Base-by-base conservation (phyloP, 1,139 yeast genomes). In the Wickerhamiella infanticola region DNA sequence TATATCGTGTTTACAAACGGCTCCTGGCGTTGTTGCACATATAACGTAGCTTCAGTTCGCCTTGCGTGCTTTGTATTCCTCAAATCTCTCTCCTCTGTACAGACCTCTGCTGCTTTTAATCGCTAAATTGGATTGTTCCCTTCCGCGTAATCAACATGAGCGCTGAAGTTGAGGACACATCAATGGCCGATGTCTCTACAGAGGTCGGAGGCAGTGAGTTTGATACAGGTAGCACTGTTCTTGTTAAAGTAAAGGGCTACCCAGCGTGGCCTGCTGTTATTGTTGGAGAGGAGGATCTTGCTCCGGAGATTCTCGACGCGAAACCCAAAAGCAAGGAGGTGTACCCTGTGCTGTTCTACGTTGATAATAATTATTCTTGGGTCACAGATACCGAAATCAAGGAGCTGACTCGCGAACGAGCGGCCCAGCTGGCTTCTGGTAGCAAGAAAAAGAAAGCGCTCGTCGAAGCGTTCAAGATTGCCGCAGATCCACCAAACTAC, bases 381-480 rank as follows among this genome's bases (percentile, higher is more conserved):
- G 61, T 64, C 1, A 24, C 58, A 8, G 49, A 47, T 13, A 35
- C 48, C 25, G 68, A 65, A 36, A 47, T 62, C 39, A 56, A 55
- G 50, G 40, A 51, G 44, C 53, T 64, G 40, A 40, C 59, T 37
- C 55, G 49, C 36, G 67, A 57, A 39, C 59, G 48, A 18, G 61
- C 60, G 24, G 45, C 45, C 46, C 57, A 52, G 45, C 47, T 37
- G 41, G 46, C 52, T n/a, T 50, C 50, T 49, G 44, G 47, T 44
- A 42, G 55, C 50, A 54, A 58, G 39, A 42, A 45, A 5, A 48
- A 48, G 38, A 49, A 47, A 26, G 48, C 48, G 13, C 59, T 78
- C 29, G 58, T 71, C 5, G 74, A 72, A 45, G 79, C 83, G 1
- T 80, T 74, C 33, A 63, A 68, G 72, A 70, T 55, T 69, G 67